Conservation (phyloP, 2,329 filamentous ascomycete species). For the Fusarium acutatum region DNA sequence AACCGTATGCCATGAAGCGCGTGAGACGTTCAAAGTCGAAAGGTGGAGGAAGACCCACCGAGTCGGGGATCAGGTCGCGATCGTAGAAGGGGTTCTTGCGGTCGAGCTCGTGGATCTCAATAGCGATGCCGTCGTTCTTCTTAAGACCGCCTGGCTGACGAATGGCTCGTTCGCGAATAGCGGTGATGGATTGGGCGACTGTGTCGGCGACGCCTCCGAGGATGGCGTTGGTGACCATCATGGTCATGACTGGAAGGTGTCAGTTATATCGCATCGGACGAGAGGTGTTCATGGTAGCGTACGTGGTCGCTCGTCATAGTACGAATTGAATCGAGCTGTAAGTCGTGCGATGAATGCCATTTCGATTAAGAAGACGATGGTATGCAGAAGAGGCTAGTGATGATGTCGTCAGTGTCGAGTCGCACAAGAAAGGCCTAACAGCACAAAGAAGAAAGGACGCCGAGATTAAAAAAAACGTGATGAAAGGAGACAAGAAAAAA, state of each 20-base stretch:
- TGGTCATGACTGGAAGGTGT: slow-evolving; percentile 78
- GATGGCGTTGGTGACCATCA: slow-evolving; percentile 98
- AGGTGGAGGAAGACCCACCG: slow-evolving; percentile 72
- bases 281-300: slow-evolving; percentile 43
- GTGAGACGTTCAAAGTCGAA: slow-evolving; percentile 97
- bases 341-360: slow-evolving; percentile 86
- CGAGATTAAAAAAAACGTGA: neutral
- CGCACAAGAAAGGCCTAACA: slow-evolving; percentile 21
- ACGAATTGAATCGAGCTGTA: slow-evolving; percentile 87
- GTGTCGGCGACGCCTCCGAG: slow-evolving; percentile 96
- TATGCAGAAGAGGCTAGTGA: slow-evolving; percentile 83
- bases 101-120: slow-evolving; percentile 89
- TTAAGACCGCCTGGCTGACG: slow-evolving; percentile 67
- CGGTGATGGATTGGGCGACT: slow-evolving; percentile 90
- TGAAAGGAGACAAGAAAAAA: neutral
- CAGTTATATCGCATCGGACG: neutral
- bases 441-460: neutral
- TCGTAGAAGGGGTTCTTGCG: slow-evolving; percentile 76
- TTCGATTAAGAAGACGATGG: slow-evolving; percentile 85
- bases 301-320: slow-evolving; percentile 91
- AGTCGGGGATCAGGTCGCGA: slow-evolving; percentile 72
- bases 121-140: slow-evolving; percentile 77
- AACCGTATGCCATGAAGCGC: slow-evolving; percentile 96
- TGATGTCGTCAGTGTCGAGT: slow-evolving; percentile 34
- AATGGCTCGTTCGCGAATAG: slow-evolving; percentile 74